Base-by-base conservation (phyloP, 2,329 filamentous ascomycete species). In the Colletotrichum sp. region DNA sequence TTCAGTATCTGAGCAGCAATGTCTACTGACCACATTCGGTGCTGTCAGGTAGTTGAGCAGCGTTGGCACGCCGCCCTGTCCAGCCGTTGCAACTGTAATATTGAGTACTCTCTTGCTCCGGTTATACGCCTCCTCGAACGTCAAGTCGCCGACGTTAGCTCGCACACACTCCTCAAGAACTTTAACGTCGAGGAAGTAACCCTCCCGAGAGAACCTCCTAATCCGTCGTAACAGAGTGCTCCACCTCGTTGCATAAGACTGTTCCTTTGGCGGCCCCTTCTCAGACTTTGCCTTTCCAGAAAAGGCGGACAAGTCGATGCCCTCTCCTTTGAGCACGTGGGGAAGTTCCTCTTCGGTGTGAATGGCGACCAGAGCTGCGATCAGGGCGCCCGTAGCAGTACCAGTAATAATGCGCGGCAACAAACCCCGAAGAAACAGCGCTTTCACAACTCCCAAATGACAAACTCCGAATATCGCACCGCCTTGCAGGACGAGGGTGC, bases 11-110 rank as follows among this genome's bases (percentile, higher is more conserved):
- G 4, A 21, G 63, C 32, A 30, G 64, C 30, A 55, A 24, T 21
- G 15, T 55, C 21, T 28, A 92, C 94, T 79, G 90, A 96, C 94
- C 80, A 98, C 96, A 81, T 98, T 96, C 5, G 96, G 96, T 4
- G 96, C 95, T 3, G 96, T 98, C 67, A 98, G 89, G 82, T 98
- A 97, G 84, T 98, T 99, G 39, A 99, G 90, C 36, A 98, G 86
- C 63, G 94, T 96, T 3, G 96, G 96, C 2, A 96, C 92, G 39
- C 95, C 95, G 16, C 92, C 93, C 77, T 93, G 92, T 8, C 92
- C 92, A 26, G 92, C 92, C 2, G 94, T 95, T 0, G 95, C 94
- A 26, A 98, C 93, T 0, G 96, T 98, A 78, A 99, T 98, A 82
- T 98, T 98, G 79, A 99, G 87, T 5, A 98, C 93, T 67, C 95